Percentiles rank a stretch among this genome's conserved stretches.
Conservation (phyloP, 2,329 filamentous ascomycete genomes). For the Penicillium italicum region DNA sequence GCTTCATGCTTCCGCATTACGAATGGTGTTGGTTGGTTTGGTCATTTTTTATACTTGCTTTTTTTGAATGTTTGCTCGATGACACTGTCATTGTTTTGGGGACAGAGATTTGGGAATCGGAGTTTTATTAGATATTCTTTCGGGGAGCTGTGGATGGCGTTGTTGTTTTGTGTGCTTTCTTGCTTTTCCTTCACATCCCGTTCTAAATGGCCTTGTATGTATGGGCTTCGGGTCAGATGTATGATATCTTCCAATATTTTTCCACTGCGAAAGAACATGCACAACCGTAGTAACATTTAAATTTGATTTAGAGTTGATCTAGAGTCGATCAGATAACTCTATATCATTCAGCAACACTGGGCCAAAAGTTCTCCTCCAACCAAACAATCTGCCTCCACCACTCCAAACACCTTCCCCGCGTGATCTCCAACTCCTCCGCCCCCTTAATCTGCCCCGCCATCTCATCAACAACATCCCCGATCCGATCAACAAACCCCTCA, state of each 20-base stretch:
- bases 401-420: slow-evolving; percentile 45
- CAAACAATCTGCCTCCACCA: slow-evolving; percentile 51
- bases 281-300: not conserved
- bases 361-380: slow-evolving; percentile 61
- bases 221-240: slow-evolving; percentile 11
- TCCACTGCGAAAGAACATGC: not conserved
- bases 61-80: slow-evolving; percentile 8
- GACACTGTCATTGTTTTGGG: not conserved
- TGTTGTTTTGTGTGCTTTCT: not conserved
- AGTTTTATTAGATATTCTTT: slow-evolving; percentile 9
- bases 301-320: not conserved
- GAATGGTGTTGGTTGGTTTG: slow-evolving; percentile 17
- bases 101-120: slow-evolving; percentile 4
- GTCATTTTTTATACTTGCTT: not conserved
- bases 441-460: slow-evolving; percentile 45
- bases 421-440: slow-evolving; percentile 36
- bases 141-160: slow-evolving; percentile 1
- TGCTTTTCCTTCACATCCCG: slow-evolving; percentile 8
- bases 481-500: slow-evolving; percentile 54
- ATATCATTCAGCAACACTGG: slow-evolving; percentile 28
- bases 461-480: slow-evolving; percentile 56
- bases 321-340: not conserved
- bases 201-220: slow-evolving; percentile 21
- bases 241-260: slow-evolving; percentile 18
- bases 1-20: slow-evolving; percentile 16